Percentiles rank a stretch among this genome's conserved stretches.
Evolutionary conservation across 2,329 filamentous ascomycete species (phyloP).

Genomic region (Paraconiothyrium brasiliense): DNA sequence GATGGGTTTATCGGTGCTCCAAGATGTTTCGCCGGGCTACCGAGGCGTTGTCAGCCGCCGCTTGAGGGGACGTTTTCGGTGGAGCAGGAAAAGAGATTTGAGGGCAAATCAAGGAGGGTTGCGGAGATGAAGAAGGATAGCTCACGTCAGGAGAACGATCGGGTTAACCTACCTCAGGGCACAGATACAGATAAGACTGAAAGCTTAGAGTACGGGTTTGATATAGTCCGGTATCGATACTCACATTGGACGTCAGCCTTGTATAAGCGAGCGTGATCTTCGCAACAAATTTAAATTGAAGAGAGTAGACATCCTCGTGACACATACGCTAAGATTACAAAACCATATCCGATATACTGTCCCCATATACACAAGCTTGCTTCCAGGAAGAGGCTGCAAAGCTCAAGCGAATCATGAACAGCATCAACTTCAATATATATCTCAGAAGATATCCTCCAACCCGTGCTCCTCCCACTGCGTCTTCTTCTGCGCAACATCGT

Average conservation of each 20-base stretch:
- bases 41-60: background rate
- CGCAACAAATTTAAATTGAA: background rate
- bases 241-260: background rate
- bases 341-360: background rate
- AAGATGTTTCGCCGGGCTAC: background rate
- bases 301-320: background rate
- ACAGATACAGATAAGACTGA: background rate
- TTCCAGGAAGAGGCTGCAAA: background rate
- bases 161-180: background rate
- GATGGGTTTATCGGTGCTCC: background rate
- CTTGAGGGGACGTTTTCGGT: background rate
- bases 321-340: slow-evolving; percentile 9
- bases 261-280: background rate
- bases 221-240: too few species aligned
- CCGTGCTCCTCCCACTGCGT: slow-evolving; percentile 68
- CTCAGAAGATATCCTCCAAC: slow-evolving; percentile 78
- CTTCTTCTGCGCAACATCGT: slow-evolving; percentile 70
- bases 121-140: background rate
- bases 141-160: background rate
- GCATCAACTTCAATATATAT: background rate
- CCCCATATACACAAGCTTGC: background rate
- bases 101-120: background rate
- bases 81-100: background rate
- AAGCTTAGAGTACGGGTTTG: too few species aligned
- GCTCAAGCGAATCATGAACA: background rate